A percentile compares a stretch with the other conserved stretches of the same genome.
Conservation (phyloP, 441 rosid genomes). For the Dalechampia spathulata region DNA sequence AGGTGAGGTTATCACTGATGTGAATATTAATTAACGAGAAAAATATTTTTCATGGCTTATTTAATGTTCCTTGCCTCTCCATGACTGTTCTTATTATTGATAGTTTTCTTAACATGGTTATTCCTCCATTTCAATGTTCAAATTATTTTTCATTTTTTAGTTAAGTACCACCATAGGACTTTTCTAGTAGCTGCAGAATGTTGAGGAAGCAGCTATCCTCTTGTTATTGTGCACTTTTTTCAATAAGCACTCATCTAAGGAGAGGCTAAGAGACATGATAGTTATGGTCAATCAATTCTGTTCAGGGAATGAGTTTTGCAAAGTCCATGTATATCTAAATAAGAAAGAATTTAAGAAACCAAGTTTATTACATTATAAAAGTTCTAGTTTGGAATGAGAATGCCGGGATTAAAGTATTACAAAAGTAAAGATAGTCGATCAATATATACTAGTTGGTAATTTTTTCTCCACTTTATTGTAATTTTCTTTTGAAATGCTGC, state of each 20-base stretch:
- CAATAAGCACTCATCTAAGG: neutral
- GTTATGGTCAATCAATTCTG: neutral
- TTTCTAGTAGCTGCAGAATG: neutral
- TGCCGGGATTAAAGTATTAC: neutral
- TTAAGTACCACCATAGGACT: neutral
- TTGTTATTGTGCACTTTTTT: too few species aligned
- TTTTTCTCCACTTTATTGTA: neutral
- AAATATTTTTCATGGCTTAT: neutral
- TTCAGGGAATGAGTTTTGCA: neutral
- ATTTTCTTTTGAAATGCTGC: neutral
- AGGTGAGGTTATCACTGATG: slow-evolving; percentile 37
- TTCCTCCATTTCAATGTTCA: neutral
- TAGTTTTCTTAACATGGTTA: neutral
- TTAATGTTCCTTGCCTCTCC: neutral
- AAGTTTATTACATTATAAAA: neutral
- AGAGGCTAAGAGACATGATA: neutral
- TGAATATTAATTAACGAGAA: neutral
- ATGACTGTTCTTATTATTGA: neutral
- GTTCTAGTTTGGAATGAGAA: neutral
- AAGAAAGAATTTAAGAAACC: neutral
- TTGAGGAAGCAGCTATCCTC: neutral
- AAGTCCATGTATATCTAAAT: neutral
- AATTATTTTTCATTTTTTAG: neutral
- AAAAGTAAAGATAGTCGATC: neutral
- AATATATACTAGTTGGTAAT: neutral